Evolutionary conservation across 768 basidiomycete genomes (phyloP), one percentile per base, ranked within the genome.

Genomic region (Rhodosporidiobolus sp.): DNA sequence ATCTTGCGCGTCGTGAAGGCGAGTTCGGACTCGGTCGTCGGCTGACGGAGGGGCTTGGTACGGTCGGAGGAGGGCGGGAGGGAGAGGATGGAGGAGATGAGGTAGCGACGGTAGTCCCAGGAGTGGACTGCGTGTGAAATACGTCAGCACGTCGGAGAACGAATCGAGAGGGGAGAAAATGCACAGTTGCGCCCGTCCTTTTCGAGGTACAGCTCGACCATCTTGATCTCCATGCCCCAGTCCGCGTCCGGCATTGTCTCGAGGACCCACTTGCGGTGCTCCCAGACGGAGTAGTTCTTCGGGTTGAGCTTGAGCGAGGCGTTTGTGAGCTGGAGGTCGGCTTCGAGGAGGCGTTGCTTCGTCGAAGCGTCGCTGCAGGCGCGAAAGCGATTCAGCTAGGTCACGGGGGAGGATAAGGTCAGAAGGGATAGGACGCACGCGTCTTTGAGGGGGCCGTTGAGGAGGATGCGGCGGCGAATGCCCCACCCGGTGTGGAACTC

Each of bases 211-310:
- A 88, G 91, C 82, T 98, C 94, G 14, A 93, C 90, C 26, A 94
- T 87, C 78, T 85, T 87, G 52, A 99, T 80, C 80, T 99, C 96
- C 73, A 83, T 87, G 52, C 88, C 86, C 96, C 96, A 98, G 54
- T 87, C 88, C 24, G 84, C 82, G 75, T 85, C 83, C 0, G 95
- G 94, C 19, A 95, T 86, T 65, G 89, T 87, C 80, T 90, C 89
- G 3, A 99, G 86, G 78, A 94, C 94, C 96, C 96, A 98, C 77
- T 88, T 84, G 50, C 96, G 87, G 78, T 99, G 94, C 79, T 94
- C 97, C 96, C 96, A 99, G 77, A 98, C 93, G 89, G 91, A 93
- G 80, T 99, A 99, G 28, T 96, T 89, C 80, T 98, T 99, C 22
- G 96, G 96, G 79, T 94, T 87, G 16, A 85, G 83, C 78, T 90